These are phyloP conservation scores for Ophiostoma pallidulum DNA, from an alignment of 2,329 filamentous ascomycete species.

Conservation along the genomic window DNA sequence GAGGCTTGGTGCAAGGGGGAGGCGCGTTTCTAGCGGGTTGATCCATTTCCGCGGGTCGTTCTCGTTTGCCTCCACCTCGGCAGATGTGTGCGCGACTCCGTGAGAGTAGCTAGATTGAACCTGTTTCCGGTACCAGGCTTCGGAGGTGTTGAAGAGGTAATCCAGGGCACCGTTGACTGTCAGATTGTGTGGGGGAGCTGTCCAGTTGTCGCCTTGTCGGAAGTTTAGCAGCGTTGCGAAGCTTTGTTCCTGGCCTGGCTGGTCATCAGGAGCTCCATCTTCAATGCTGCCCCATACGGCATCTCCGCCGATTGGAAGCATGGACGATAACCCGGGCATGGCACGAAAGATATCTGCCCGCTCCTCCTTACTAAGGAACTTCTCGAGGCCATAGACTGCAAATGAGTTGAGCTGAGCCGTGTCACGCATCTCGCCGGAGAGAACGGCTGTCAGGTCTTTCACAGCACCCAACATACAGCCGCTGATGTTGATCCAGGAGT, in stretches of 20 bases:
- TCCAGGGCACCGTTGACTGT: slow-evolving; percentile 69
- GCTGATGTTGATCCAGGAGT: slow-evolving; percentile 96
- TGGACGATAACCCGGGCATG: slow-evolving; percentile 93
- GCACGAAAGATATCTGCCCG: slow-evolving; percentile 88
- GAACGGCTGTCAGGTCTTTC: slow-evolving; percentile 80
- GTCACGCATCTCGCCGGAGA: slow-evolving; percentile 97
- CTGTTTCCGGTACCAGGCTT: slow-evolving; percentile 75
- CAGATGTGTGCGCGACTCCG: slow-evolving; percentile 70
- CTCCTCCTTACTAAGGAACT: slow-evolving; percentile 84
- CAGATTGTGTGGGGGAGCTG: slow-evolving; percentile 61
- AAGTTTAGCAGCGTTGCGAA: slow-evolving; percentile 85
- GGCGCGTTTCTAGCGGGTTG: slow-evolving; percentile 81
- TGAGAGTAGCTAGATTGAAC: slow-evolving; percentile 72
- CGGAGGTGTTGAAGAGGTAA: slow-evolving; percentile 69
- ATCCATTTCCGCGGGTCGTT: slow-evolving; percentile 77
- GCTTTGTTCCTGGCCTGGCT: slow-evolving; percentile 58
- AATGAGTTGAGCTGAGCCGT: slow-evolving; percentile 94
- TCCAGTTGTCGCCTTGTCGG: slow-evolving; percentile 52
- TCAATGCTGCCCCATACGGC: slow-evolving; percentile 81
- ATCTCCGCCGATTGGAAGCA: slow-evolving; percentile 90
- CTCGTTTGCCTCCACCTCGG: slow-evolving; percentile 75
- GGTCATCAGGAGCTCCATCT: slow-evolving; percentile 81
- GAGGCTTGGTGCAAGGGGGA: slow-evolving; percentile 77
- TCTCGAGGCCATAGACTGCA: slow-evolving; percentile 92
- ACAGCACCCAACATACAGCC: slow-evolving; percentile 95